Evolutionary conservation across 176 grass and related monocot species (phyloP), one percentile per base, ranked within the genome.

Genomic region (Puya raimondii): DNA sequence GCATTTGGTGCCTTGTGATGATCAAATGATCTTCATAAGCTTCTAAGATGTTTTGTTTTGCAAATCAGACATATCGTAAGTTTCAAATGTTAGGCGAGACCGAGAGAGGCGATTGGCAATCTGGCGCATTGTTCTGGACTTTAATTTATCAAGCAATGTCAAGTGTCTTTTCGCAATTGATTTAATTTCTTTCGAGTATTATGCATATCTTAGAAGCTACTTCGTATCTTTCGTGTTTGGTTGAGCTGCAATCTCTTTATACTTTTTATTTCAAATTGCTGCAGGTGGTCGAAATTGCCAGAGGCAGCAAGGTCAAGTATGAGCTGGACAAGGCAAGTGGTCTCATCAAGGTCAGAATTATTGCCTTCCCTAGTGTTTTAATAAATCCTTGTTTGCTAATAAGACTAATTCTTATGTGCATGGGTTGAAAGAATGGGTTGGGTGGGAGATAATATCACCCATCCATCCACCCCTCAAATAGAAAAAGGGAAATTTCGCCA

Each of bases 221-320:
- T 21, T 18, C 56, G 8, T 17, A 3, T 57, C n/a, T 9, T 17
- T 57, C 5, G 0, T 17, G 14, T 16, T 61, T 61, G 16, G 6
- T 61, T 61, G 56, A 61, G 15, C 3, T 61, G 16, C n/a, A 9
- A 16, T 20, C 56, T 61, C 2, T 7, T 61, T 6, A 3, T 0
- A 73, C 10, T 17, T 64, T 10, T 18, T 29, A 4, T 72, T 72
- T 80, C 63, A 59, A 85, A 67, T 67, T 76, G 27, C 48, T 76
- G 14, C 79, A 96, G 92, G 92, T 96, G 15, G 68, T 96, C 76
- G 92, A 96, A 80, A 96, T 96, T 82, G 74, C 88, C 50, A 96
- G 92, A 71, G 92, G 92, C 48, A 91, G 86, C 79, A 96, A 96
- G 79, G 92, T 96, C 33, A 96, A 96, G 76, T 89, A 96, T 79